These are phyloP conservation scores for Salix brachista DNA, from an alignment of 345 rosid species.

Conservation along the genomic window DNA sequence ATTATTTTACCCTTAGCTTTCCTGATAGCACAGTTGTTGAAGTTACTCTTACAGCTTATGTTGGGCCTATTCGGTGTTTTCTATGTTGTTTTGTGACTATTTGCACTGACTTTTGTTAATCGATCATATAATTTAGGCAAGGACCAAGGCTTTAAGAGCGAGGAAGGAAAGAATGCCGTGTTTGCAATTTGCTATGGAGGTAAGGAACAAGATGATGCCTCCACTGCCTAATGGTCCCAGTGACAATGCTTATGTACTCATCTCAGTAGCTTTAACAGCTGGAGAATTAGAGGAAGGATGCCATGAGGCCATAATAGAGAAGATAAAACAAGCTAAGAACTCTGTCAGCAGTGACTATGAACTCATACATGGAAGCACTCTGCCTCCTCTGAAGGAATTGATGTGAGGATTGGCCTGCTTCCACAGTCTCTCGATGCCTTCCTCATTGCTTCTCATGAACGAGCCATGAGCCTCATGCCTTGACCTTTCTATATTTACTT, in stretches of 20 bases:
- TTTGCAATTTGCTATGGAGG: conserved; percentile 65
- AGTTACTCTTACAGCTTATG: background rate
- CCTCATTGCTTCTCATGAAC: conserved; percentile 25
- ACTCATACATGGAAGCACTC: no score
- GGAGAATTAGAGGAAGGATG: no score
- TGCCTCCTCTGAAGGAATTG: no score
- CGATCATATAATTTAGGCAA: conserved; percentile 34
- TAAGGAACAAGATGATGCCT: conserved; percentile 37
- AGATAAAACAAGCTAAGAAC: background rate
- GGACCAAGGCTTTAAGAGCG: conserved; percentile 45
- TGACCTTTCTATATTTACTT: no score
- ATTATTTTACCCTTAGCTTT: no score
- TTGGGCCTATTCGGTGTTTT: background rate
- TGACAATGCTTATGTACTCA: no score
- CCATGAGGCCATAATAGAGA: no score
- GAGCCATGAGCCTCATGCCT: no score
- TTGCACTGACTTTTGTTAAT: background rate
- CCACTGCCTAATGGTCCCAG: no score
- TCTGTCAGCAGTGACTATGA: no score
- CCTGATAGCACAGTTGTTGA: no score
- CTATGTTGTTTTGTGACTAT: background rate
- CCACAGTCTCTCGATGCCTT: conserved; percentile 34
- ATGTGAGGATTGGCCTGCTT: conserved; percentile 51
- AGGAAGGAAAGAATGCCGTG: conserved; percentile 51
- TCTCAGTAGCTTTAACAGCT: no score